Evolutionary conservation across 73 alveolate genomes (phyloP).

Genomic region (Effrenium voratum): DNA sequence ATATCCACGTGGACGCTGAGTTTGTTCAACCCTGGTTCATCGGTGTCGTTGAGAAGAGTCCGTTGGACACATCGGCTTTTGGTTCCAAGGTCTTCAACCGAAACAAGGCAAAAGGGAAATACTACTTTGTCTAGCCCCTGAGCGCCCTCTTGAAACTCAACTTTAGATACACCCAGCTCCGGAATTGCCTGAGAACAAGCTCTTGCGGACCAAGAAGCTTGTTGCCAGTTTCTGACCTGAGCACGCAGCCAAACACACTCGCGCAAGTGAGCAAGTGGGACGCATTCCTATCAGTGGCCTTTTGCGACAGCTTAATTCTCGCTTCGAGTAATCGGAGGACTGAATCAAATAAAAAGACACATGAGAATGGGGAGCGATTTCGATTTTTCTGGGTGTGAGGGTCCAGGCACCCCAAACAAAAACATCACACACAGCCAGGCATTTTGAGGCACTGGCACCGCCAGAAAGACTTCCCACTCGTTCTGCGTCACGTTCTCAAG

Average conservation of each 20-base stretch:
- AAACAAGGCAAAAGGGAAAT: no score
- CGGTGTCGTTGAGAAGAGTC: no score
- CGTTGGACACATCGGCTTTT: no score
- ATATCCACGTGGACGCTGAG: no score
- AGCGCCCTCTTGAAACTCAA: no score
- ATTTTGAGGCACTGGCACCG: constrained; percentile 5
- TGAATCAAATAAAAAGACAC: neutral
- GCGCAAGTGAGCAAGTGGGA: neutral
- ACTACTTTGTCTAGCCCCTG: no score
- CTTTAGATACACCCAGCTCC: no score
- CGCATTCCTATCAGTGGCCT: no score
- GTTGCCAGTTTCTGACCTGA: constrained; percentile 29
- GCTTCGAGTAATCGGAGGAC: neutral
- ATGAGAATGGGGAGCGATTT: neutral
- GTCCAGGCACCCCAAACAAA: neutral
- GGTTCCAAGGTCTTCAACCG: no score
- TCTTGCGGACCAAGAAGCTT: neutral
- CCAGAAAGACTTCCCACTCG: constrained; percentile 82
- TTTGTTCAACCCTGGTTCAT: no score
- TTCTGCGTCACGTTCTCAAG: constrained; percentile 87
- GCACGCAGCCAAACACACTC: neutral
- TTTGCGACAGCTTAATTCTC: no score
- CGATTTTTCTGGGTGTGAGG: neutral
- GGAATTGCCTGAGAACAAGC: no score
- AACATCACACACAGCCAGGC: neutral